Base-by-base conservation (phyloP, 345 rosid genomes). In the Camelina sativa region DNA sequence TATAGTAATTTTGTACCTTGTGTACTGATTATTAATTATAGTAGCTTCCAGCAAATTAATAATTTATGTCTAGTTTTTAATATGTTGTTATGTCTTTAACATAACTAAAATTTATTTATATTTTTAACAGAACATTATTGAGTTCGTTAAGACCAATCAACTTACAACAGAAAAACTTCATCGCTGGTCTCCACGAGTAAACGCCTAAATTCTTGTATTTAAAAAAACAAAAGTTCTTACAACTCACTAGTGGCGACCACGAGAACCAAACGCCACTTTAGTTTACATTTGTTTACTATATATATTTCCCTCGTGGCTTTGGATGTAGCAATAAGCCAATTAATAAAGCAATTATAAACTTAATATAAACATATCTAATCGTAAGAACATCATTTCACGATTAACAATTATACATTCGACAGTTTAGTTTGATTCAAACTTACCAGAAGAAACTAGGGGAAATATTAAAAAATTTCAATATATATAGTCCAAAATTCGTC, bases 261-360 rank as follows among this genome's bases (percentile, higher is more conserved):
- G 41, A 38, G 41, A 38, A 38, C 41, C 41, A 38, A 37, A 37
- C 10, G 40, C 40, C 40, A 37, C 11, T 37, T 37, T 37, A 8
- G 2, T 37, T 8, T 8, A 37, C 70, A 35, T 12, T 41, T 12
- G 15, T 41, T 41, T 41, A 3, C 4, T 41, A 5, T 30, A 32
- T 25, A 28, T 43, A 30, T 47, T 16, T 34, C 35, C 46, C 47
- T 34, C 47, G 58, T 50, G 58, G 47, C 57, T 65, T 48, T 48
- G 6, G 10, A 16, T 46, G n/a, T 25, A 23, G 12, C 15, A 13
- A 9, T 58, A 52, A 28, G 60, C 19, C 37, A 28, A 23, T 28
- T 25, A 25, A 25, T 25, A 13, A 55, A 55, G 11, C 19, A 56
- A 15, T 9, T 15, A 2, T n/a, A 35, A 56, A 34, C 37, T 34